Base-by-base conservation (phyloP, 2,329 filamentous ascomycete genomes). In the Fusarium sp. region DNA sequence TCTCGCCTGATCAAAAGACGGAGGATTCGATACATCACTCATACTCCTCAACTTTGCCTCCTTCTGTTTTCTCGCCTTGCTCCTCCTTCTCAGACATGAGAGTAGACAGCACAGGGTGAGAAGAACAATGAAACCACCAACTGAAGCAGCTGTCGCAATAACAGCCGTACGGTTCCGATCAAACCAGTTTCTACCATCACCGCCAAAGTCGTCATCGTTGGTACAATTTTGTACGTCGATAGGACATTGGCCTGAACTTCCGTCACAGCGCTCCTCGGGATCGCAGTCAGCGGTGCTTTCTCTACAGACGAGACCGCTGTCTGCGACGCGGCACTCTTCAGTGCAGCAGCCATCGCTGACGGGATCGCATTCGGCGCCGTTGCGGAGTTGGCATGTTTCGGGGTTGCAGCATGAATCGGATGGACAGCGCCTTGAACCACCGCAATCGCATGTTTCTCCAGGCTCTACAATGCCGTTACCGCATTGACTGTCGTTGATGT, bases 401-500 rank as follows among this genome's bases (percentile, higher is more conserved):
- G 67, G 67, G 6, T 70, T 55, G 6, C 67, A 69, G 34, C 67
- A 69, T 0, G 67, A 69, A 13, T 70, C 40, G 1, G 8, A 20
- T 0, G 66, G 47, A 2, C 67, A 69, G 8, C 48, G 18, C 3
- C n/a, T 34, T 7, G 55, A 49, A 5, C 67, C 67, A 0, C 67
- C 67, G 3, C 67, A 70, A 6, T 70, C 67, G 14, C 67, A 70
- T 13, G 49, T 42, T 10, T 70, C 67, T 1, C 67, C 67, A 4
- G 67, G 53, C 16, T 65, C 70, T 1, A 70, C 66, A 3, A 61
- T 70, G 0, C 66, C 94, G 77, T 97, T 97, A 53, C 94, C 94
- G 78, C 94, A 97, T 75, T 93, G 89, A 69, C 90, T 91, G 54
- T 90, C 91, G 1, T 88, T 91, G 69, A 95, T 92, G 16, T 91